Conservation (phyloP, 1,139 yeast species). For the Pichia cactophila region DNA sequence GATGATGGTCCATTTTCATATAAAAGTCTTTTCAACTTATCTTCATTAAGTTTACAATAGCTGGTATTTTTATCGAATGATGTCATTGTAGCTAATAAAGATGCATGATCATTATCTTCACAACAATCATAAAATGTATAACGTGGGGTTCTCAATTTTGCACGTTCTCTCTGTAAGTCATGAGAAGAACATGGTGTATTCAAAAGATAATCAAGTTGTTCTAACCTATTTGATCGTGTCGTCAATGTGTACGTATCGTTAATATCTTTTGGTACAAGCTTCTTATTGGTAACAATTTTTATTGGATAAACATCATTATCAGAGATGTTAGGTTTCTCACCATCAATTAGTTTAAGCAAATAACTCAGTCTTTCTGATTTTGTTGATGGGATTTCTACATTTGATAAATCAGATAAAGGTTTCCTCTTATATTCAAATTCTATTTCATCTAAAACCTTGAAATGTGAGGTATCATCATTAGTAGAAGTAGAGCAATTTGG, state of each 20-base stretch:
- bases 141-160: conserved; percentile 31
- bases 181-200: conserved; percentile 29
- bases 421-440: conserved; percentile 4
- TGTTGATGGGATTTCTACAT: conserved; percentile 14
- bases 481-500: neutral
- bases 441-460: neutral
- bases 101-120: conserved; percentile 38
- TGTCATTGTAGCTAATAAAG: conserved; percentile 29
- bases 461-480: neutral
- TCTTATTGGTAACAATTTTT: conserved; percentile 14
- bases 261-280: conserved; percentile 16
- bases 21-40: conserved; percentile 22
- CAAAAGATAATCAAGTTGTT: conserved; percentile 22
- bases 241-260: conserved; percentile 26
- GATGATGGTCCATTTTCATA: conserved; percentile 6
- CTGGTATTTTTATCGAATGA: conserved; percentile 27
- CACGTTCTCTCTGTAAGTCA: conserved; percentile 37
- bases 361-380: conserved; percentile 11
- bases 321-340: conserved; percentile 12
- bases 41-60: conserved; percentile 20
- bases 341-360: conserved; percentile 17
- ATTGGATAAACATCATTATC: conserved; percentile 21
- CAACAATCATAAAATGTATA: conserved; percentile 50
- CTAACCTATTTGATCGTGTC: conserved; percentile 17
- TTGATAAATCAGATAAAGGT: neutral